These are phyloP conservation scores for Penicillium canescens DNA, from an alignment of 495 filamentous ascomycete genomes.

Conservation along the genomic window DNA sequence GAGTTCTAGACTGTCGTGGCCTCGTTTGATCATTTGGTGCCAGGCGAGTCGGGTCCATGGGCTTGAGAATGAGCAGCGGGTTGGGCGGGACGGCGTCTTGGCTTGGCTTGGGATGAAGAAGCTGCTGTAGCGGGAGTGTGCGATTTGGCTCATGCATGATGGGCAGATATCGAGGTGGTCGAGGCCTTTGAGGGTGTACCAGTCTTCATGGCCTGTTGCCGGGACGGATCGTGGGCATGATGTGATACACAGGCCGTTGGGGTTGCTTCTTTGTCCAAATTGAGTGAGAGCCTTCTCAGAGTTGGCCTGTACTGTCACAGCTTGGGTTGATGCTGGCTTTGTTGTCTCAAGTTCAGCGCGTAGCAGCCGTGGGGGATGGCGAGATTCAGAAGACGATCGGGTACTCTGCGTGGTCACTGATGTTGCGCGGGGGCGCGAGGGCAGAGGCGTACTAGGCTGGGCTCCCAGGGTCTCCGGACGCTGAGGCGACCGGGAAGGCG, in stretches of 20 bases:
- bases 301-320: neutral
- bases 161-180: constrained; percentile 64
- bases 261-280: neutral
- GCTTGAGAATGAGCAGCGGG: constrained; percentile 60
- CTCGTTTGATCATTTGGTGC: constrained; percentile 60
- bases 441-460: neutral
- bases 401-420: constrained; percentile 8
- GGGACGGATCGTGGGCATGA: constrained; percentile 55
- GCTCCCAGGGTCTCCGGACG: neutral
- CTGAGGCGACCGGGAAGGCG: constrained; percentile 8
- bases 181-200: constrained; percentile 62
- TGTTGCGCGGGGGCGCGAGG: constrained; percentile 7
- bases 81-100: constrained; percentile 38
- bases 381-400: constrained; percentile 17
- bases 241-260: constrained; percentile 36
- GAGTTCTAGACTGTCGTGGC: constrained; percentile 51
- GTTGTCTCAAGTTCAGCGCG: constrained; percentile 6
- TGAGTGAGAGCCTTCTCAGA: constrained; percentile 3
- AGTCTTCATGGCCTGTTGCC: constrained; percentile 56
- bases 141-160: constrained; percentile 57
- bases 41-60: constrained; percentile 70
- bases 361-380: constrained; percentile 5
- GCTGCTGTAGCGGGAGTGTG: constrained; percentile 51
- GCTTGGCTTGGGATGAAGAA: constrained; percentile 50
- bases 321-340: neutral